Evolutionary conservation across 2,329 filamentous ascomycete species (phyloP).

Genomic region (Drechslerella dactyloides): DNA sequence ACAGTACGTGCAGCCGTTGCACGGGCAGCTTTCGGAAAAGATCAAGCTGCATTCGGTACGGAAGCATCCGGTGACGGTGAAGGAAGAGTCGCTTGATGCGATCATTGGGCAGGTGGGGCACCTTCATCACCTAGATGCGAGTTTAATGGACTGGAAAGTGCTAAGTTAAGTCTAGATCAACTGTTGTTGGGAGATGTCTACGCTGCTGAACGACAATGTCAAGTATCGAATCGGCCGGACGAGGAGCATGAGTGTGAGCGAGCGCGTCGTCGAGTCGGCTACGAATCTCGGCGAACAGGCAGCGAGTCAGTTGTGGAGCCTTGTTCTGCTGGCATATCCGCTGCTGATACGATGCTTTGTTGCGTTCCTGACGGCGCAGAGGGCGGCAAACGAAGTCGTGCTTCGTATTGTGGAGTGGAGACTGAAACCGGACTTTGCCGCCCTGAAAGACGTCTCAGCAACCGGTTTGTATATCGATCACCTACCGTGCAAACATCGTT

Average conservation of each 20-base stretch:
- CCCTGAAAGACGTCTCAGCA: conserved; percentile 92
- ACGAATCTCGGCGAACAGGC: conserved; percentile 73
- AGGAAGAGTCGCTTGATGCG: conserved; percentile 78
- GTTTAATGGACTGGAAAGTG: neutral
- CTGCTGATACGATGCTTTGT: conserved; percentile 66
- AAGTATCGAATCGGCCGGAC: conserved; percentile 79
- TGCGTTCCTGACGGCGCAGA: conserved; percentile 77
- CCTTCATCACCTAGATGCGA: neutral
- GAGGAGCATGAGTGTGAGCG: conserved; percentile 87
- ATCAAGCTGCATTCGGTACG: conserved; percentile 85
- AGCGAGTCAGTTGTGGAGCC: conserved; percentile 52
- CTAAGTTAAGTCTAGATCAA: conserved; percentile 81
- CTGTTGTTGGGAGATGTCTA: conserved; percentile 88
- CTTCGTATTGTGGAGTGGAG: conserved; percentile 85
- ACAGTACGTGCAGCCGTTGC: conserved; percentile 29
- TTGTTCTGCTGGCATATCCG: conserved; percentile 53
- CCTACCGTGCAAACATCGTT: conserved; percentile 14
- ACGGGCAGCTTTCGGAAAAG: conserved; percentile 66
- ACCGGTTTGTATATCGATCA: conserved; percentile 61
- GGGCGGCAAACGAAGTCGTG: conserved; percentile 78
- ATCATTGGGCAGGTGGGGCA: conserved; percentile 61
- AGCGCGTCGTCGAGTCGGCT: conserved; percentile 91
- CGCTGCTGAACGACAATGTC: conserved; percentile 85
- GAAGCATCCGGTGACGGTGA: conserved; percentile 75
- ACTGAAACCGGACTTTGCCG: conserved; percentile 75